A percentile compares a stretch with the other conserved stretches of the same genome.
These are phyloP conservation scores for Aspergillus sp. DNA, from an alignment of 2,329 filamentous ascomycete genomes.

Conservation along the genomic window DNA sequence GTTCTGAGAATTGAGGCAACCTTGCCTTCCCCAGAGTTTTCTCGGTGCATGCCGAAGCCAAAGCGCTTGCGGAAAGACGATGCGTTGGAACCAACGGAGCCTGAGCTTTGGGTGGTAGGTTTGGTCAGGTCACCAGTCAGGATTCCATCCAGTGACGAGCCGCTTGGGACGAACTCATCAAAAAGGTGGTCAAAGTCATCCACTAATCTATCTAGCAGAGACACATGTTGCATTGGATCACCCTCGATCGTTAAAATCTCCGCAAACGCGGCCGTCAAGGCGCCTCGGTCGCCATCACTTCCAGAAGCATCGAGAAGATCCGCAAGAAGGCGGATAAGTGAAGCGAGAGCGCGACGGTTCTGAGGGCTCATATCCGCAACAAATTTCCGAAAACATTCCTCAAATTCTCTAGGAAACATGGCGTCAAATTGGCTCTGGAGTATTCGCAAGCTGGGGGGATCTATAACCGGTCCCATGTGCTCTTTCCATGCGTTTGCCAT, in stretches of 20 bases:
- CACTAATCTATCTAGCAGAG: slow-evolving; percentile 81
- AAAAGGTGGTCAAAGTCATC: slow-evolving; percentile 90
- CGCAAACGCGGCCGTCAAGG: slow-evolving; percentile 82
- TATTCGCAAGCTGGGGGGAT: slow-evolving; percentile 66
- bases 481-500: slow-evolving; percentile 83
- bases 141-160: slow-evolving; percentile 43
- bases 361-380: slow-evolving; percentile 57
- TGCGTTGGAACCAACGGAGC: slow-evolving; percentile 79
- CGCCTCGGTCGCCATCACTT: slow-evolving; percentile 87
- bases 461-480: slow-evolving; percentile 82
- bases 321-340: slow-evolving; percentile 79
- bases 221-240: slow-evolving; percentile 79
- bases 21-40: slow-evolving; percentile 72
- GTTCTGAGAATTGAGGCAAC: slow-evolving; percentile 80
- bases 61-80: slow-evolving; percentile 84
- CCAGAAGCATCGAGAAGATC: slow-evolving; percentile 86
- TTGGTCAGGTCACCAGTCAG: slow-evolving; percentile 58
- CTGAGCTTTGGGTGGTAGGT: slow-evolving; percentile 62
- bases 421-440: slow-evolving; percentile 60
- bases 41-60: slow-evolving; percentile 74
- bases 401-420: slow-evolving; percentile 49
- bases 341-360: slow-evolving; percentile 73
- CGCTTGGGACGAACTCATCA: slow-evolving; percentile 58
- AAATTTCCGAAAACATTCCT: slow-evolving; percentile 56
- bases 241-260: slow-evolving; percentile 79